Base-by-base conservation (phyloP, 1,139 yeast species). In the Blastobotrys persicus region DNA sequence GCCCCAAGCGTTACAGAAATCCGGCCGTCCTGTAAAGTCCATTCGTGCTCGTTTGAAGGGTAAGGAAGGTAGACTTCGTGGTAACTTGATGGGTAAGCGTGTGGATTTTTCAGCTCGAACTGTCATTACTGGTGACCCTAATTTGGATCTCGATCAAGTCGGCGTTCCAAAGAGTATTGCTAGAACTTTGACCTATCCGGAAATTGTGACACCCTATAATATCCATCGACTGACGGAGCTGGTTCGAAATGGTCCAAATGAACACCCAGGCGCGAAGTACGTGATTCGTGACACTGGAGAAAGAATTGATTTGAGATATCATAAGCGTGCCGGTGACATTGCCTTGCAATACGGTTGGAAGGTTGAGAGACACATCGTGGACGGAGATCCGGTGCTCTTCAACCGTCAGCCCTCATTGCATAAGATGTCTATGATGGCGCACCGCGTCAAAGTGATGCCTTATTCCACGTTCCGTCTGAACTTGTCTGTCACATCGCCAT, bases 381-480 rank as follows among this genome's bases (percentile, higher is more conserved):
- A 92, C 68, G 81, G 91, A 63, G 99, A 92, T 67, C 98, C 98
- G 2, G 98, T 92, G 31, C 79, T 92, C 63, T 92, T 92, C 77
- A 92, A 92, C 69, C 96, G 99, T 78, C 99, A 94, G 74, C 98
- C 99, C 47, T 92, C 98, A 32, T 77, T 94, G 71, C 99, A 94
- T 74, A 94, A 94, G 72, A 92, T 94, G 98, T 89, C 98, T 54
- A 94, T 94, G 98, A 94, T 94, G 98, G 96, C 97, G n/a, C 99
- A 94, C 68, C 81, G 97, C 73, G 98, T 92, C 37, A 89, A 88
- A 67, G 98, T 92, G 46, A 91, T 94, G 96, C 99, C 99, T 12
- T 94, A 91, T 67, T 91, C 98, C 3, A 92, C 99, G 0, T 94
- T 94, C 76, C 83, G 99, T 73, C 77, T 94, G 73, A 94, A 92